Evolutionary conservation across 2,329 filamentous ascomycete species (phyloP).

Genomic region (Arthrobotrys pseudoclavata): DNA sequence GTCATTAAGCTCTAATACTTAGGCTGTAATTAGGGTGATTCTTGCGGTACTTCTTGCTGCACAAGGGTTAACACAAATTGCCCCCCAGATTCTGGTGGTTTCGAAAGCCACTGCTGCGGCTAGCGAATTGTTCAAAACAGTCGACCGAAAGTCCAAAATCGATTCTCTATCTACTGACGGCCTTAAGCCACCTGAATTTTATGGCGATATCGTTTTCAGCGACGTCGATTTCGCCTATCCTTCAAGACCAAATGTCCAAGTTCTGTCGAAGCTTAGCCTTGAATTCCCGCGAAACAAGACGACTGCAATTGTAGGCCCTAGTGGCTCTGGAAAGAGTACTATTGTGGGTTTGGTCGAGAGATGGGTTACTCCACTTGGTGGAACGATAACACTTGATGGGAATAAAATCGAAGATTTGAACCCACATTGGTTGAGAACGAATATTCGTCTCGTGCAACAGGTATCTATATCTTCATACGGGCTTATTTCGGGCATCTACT

Average conservation of each 20-base stretch:
- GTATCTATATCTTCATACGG: neutral
- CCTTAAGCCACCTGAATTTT: constrained; percentile 63
- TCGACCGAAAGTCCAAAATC: constrained; percentile 68
- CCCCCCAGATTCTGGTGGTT: constrained; percentile 73
- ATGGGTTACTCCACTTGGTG: constrained; percentile 74
- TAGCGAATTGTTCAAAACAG: constrained; percentile 68
- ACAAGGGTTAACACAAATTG: constrained; percentile 70
- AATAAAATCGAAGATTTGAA: constrained; percentile 65
- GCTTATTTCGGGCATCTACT: neutral
- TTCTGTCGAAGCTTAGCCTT: constrained; percentile 74
- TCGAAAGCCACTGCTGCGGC: constrained; percentile 69
- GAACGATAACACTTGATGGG: constrained; percentile 71
- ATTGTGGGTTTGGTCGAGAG: constrained; percentile 78
- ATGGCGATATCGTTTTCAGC: constrained; percentile 40
- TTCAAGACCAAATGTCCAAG: constrained; percentile 69
- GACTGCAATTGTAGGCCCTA: constrained; percentile 81
- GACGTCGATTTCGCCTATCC: constrained; percentile 36
- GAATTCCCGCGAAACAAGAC: constrained; percentile 75
- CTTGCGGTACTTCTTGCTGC: constrained; percentile 69
- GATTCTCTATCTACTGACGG: constrained; percentile 68
- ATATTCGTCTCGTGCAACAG: constrained; percentile 44
- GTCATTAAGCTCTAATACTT: neutral
- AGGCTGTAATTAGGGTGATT: constrained; percentile 64
- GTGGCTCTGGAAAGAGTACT: constrained; percentile 80
- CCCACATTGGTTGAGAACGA: constrained; percentile 31